Evolutionary conservation across 2,329 filamentous ascomycete genomes (phyloP).

Genomic region (Aspergillus flavus): DNA sequence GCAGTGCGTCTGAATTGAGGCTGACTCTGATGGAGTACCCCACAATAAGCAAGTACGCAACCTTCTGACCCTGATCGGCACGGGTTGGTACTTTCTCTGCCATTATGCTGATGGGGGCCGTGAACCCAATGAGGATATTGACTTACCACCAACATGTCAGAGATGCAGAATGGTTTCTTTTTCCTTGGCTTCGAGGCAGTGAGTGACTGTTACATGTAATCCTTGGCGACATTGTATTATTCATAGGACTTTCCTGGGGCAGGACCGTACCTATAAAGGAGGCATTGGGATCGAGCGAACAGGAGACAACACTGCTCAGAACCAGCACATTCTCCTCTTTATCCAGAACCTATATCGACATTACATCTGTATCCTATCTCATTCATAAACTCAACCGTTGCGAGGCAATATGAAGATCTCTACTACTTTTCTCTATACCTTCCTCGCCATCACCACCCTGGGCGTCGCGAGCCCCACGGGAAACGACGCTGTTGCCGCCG

Average conservation of each 20-base stretch:
- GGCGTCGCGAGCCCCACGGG: not conserved
- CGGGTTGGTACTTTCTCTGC: not conserved
- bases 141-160: not conserved
- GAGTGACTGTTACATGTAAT: not conserved
- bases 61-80: not conserved
- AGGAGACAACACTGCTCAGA: not conserved
- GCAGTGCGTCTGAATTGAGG: not conserved
- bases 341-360: not conserved
- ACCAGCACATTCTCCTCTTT: not conserved
- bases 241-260: not conserved
- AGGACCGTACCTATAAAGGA: not conserved
- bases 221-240: not conserved
- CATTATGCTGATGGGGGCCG: not conserved
- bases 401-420: not conserved
- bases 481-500: not conserved
- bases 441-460: not conserved
- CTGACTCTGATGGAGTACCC: not conserved
- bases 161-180: not conserved
- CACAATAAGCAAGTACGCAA: not conserved
- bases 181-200: not conserved
- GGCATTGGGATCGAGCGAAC: not conserved
- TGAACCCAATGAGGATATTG: not conserved
- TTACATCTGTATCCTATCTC: not conserved
- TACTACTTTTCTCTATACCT: not conserved
- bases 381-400: not conserved